Evolutionary conservation across 177 flowering plant genomes (phyloP).

Genomic region (Vitis hybrid): DNA sequence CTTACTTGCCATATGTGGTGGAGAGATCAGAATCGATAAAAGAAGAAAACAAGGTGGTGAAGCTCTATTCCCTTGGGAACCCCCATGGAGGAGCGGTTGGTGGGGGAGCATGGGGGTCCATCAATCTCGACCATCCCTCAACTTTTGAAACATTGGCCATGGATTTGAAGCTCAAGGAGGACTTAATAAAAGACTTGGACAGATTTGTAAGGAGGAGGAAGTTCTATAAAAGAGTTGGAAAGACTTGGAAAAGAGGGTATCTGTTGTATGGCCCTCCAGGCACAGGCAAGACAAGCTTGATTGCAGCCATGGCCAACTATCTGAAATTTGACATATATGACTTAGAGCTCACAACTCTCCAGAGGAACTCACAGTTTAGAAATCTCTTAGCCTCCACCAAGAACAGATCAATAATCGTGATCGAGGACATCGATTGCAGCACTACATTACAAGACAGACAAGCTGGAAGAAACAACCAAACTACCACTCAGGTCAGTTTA

Average conservation of each 20-base stretch:
- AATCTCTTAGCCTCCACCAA: conserved; percentile 7
- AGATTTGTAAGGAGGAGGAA: conserved; percentile 30
- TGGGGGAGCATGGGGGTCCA: conserved; percentile 11
- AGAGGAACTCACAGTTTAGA: conserved; percentile 11
- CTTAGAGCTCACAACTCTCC: conserved; percentile 16
- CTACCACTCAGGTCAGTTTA: conserved; percentile 9
- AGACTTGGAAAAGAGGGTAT: conserved; percentile 35
- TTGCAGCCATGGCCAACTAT: conserved; percentile 42
- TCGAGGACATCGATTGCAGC: conserved; percentile 26
- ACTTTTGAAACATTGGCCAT: conserved; percentile 33
- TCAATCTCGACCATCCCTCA: conserved; percentile 22
- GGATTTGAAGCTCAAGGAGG: conserved; percentile 25
- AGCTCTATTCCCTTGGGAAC: conserved; percentile 16
- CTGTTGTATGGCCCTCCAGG: conserved; percentile 31
- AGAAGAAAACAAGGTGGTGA: conserved; percentile 26
- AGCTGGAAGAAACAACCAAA: background rate
- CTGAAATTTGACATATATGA: conserved; percentile 31
- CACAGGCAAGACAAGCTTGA: conserved; percentile 37
- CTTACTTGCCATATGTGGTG: conserved; percentile 19
- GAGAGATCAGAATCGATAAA: conserved; percentile 19
- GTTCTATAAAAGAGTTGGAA: conserved; percentile 29
- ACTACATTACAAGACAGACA: conserved; percentile 9
- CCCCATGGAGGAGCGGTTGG: background rate
- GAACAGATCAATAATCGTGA: conserved; percentile 19
- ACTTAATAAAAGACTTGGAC: conserved; percentile 29